Percentiles rank a stretch among this genome's conserved stretches.
phyloP scores from a whole-genome alignment of 345 rosid species.

The Melaleuca alternifolia region DNA sequence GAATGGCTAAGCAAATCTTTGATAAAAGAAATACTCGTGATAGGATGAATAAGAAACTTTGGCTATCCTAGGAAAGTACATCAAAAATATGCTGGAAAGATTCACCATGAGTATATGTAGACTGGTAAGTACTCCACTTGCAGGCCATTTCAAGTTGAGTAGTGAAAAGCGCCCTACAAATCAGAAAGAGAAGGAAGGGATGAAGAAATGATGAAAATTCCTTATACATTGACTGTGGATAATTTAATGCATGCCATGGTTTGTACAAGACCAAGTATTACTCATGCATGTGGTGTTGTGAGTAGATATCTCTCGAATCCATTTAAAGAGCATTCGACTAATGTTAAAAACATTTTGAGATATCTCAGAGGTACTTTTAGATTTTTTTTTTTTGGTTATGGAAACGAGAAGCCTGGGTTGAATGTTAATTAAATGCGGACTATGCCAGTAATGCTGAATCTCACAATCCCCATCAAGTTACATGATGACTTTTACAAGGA shows the following conservation, averaged over 20 bases:
- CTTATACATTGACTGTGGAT: rapidly evolving
- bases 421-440: neutral
- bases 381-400: too few relatives aligned
- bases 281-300: neutral
- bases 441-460: too few relatives aligned
- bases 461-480: neutral
- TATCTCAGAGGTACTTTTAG: too few relatives aligned
- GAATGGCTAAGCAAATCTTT: too few relatives aligned
- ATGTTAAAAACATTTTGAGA: too few relatives aligned
- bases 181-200: neutral
- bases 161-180: rapidly evolving
- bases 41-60: neutral
- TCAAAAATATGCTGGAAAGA: neutral
- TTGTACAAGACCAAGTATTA: neutral
- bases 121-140: rapidly evolving
- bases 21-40: too few relatives aligned
- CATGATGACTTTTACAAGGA: neutral
- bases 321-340: neutral
- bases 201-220: rapidly evolving
- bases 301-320: neutral
- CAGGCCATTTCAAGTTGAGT: rapidly evolving
- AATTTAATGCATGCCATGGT: neutral
- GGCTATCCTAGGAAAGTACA: rapidly evolving
- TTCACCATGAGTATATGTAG: neutral
- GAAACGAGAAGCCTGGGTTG: rapidly evolving